Conservation (phyloP, 352 stramenopile genomes). For the Phytopythium aichiense region DNA sequence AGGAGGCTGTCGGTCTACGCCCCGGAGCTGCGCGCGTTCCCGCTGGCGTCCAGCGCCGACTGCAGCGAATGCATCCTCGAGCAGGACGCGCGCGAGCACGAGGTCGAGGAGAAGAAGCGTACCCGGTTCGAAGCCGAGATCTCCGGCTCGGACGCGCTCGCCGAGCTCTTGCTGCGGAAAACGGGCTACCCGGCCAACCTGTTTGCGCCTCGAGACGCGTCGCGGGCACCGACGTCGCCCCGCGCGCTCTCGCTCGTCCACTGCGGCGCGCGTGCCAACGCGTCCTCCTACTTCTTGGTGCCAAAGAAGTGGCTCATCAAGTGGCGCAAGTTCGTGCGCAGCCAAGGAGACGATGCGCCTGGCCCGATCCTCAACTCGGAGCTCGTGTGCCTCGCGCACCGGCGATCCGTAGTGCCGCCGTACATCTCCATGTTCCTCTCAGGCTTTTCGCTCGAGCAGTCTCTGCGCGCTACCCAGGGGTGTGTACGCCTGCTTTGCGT, state of each 20-base stretch:
- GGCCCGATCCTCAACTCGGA: slow-evolving; percentile 79
- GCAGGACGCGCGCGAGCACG: slow-evolving; percentile 46
- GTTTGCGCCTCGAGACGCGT: slow-evolving; percentile 44
- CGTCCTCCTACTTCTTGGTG: slow-evolving; percentile 76
- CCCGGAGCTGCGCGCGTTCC: slow-evolving; percentile 53
- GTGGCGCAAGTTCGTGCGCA: slow-evolving; percentile 76
- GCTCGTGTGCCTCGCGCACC: slow-evolving; percentile 76
- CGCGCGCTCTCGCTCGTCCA: slow-evolving; percentile 44
- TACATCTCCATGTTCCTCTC: slow-evolving; percentile 88
- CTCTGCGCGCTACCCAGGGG: slow-evolving; percentile 68
- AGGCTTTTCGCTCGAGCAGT: slow-evolving; percentile 75
- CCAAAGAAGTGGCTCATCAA: slow-evolving; percentile 82
- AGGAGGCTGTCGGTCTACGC: slow-evolving; percentile 51
- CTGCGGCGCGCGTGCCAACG: not conserved
- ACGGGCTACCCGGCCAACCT: slow-evolving; percentile 72
- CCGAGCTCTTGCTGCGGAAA: slow-evolving; percentile 75
- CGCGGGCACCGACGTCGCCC: slow-evolving; percentile 12
- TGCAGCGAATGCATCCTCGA: slow-evolving; percentile 56
- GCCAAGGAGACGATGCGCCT: slow-evolving; percentile 43
- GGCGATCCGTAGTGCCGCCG: slow-evolving; percentile 70
- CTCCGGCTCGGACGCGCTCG: slow-evolving; percentile 50
- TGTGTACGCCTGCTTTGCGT: slow-evolving; percentile 20
- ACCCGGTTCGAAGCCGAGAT: slow-evolving; percentile 68
- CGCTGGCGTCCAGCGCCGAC: slow-evolving; percentile 39
- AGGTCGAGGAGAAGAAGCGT: slow-evolving; percentile 45